Conservation (phyloP, 75 land plant species). For the Selaginella tamariscina region DNA sequence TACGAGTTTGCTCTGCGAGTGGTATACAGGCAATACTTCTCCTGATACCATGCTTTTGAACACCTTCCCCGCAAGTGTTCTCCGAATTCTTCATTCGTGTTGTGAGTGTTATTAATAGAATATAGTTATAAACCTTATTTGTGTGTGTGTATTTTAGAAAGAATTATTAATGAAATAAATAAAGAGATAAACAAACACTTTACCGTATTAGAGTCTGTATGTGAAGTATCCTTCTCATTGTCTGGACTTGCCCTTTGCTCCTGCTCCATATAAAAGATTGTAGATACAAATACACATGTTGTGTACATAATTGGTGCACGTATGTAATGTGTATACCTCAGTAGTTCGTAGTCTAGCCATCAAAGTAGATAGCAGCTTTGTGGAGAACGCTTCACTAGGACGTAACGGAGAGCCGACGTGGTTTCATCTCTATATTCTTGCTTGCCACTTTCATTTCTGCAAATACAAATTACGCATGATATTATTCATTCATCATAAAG, state of each 20-base stretch:
- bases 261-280: too few relatives aligned
- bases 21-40: background rate
- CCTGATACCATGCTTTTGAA: background rate
- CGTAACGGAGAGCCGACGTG: background rate
- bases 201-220: too few relatives aligned
- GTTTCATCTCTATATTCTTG: background rate
- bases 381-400: background rate
- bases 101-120: too few relatives aligned
- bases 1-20: background rate
- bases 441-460: background rate
- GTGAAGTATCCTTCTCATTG: background rate
- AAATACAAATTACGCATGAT: background rate
- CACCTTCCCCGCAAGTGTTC: background rate
- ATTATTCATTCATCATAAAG: background rate
- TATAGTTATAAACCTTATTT: too few relatives aligned
- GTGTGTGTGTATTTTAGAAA: too few relatives aligned
- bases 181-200: too few relatives aligned
- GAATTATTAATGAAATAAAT: too few relatives aligned
- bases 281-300: too few relatives aligned
- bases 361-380: background rate
- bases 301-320: background rate
- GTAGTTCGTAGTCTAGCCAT: background rate
- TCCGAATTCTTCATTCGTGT: too few relatives aligned
- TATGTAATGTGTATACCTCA: background rate
- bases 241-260: background rate